Base-by-base conservation (phyloP, 1,139 yeast genomes). In the Petasospora fabianii region DNA sequence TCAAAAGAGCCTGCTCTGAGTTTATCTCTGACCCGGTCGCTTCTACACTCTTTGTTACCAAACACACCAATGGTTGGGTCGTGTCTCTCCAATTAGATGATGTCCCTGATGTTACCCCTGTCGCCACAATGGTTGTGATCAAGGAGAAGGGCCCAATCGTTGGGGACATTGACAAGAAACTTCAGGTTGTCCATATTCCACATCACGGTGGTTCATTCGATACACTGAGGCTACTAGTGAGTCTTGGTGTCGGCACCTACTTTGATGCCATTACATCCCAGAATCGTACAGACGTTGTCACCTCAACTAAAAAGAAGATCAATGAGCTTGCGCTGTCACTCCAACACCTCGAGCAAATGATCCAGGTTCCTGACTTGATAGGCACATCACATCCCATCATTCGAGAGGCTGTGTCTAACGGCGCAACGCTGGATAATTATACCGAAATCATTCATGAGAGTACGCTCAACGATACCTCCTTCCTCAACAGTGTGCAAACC, bases 321-420 rank as follows among this genome's bases (percentile, higher is more conserved):
- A 73, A 75, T 26, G 96, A 86, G 47, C 64, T 87, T 22, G 76
- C 85, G 1, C 58, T 77, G 13, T 79, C 94, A 0, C 65, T 88
- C 26, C 79, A 80, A 46, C 82, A 82, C 54, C 63, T 86, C 21
- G 84, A 83, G 48, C 84, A 81, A 47, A 70, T 77, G 32, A 74
- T 83, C 20, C 84, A 79, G 39, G 71, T 78, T 2, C 96, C 96
- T 0, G 79, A 84, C 48, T 60, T 87, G 20, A 51, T 68, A 4
- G 54, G 71, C 4, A 58, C 73, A 0, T 63, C 76, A 2, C 92
- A 85, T 53, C 79, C 81, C 0, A 56, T 60, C 10, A 65, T 86
- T 5, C 67, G 61, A 37, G 58, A 61, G 4, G 68, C 71, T 2
- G 53, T 75, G 3, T 51, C 52, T 1, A 49, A 58, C 21, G 68